phyloP scores from a whole-genome alignment of 2,329 filamentous ascomycete genomes.

The Fusarium albosuccineum region DNA sequence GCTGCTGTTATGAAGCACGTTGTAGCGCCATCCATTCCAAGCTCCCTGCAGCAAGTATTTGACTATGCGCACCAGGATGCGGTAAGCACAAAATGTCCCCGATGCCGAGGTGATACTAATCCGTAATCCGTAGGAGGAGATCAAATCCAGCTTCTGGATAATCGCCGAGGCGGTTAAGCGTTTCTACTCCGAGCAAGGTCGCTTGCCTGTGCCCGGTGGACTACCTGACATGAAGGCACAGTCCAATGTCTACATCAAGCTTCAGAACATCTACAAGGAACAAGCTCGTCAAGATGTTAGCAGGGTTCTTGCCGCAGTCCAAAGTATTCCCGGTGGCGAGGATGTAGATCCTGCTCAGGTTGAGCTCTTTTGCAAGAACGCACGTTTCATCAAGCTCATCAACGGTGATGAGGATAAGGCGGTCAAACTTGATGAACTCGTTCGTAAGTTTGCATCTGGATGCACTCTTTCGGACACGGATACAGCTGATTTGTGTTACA shows the following conservation, averaged over 20 bases:
- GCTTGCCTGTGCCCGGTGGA: constrained; percentile 86
- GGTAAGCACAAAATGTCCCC: constrained; percentile 57
- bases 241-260: constrained; percentile 86
- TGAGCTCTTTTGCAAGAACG: constrained; percentile 95
- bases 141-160: constrained; percentile 81
- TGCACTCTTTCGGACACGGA: background rate
- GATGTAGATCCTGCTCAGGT: constrained; percentile 78
- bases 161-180: constrained; percentile 83
- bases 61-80: constrained; percentile 67
- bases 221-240: constrained; percentile 98
- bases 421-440: constrained; percentile 64
- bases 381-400: constrained; percentile 90
- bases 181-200: constrained; percentile 80
- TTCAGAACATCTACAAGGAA: constrained; percentile 93
- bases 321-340: constrained; percentile 61
- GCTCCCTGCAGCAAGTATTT: constrained; percentile 82
- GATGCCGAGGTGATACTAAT: constrained; percentile 15
- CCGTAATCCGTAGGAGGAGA: constrained; percentile 55
- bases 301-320: constrained; percentile 78
- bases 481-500: constrained; percentile 11
- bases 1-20: constrained; percentile 91
- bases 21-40: constrained; percentile 74
- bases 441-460: constrained; percentile 60
- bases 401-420: constrained; percentile 63
- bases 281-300: constrained; percentile 84